phyloP scores from a whole-genome alignment of 805 yeast genomes.

The Cyberlindnera suaveolens region DNA sequence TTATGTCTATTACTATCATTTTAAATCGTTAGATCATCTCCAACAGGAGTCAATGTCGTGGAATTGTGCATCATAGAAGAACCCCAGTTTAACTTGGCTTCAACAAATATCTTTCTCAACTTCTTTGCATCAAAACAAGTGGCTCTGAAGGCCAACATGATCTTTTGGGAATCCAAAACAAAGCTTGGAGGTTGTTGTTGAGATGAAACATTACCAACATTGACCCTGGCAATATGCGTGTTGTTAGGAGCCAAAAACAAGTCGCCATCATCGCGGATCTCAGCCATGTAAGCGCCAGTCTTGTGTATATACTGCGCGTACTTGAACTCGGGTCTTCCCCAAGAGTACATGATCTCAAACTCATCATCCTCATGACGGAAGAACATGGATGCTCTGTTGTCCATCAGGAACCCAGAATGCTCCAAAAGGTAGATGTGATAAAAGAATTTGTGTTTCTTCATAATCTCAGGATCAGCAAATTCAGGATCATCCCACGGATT shows the following conservation, averaged over 20 bases:
- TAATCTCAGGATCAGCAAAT: constrained; percentile 35
- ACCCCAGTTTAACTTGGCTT: constrained; percentile 46
- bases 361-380: constrained; percentile 38
- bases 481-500: constrained; percentile 68
- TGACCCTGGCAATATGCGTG: constrained; percentile 69
- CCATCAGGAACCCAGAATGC: constrained; percentile 69
- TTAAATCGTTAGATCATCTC: constrained; percentile 8
- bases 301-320: constrained; percentile 86
- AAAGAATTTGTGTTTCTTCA: constrained; percentile 52
- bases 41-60: constrained; percentile 5
- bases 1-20: not conserved
- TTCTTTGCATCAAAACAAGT: constrained; percentile 48
- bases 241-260: constrained; percentile 84
- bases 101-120: constrained; percentile 47
- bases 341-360: constrained; percentile 73
- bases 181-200: constrained; percentile 25
- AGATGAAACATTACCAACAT: constrained; percentile 35
- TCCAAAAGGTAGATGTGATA: constrained; percentile 74
- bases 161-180: constrained; percentile 60
- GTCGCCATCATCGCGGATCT: constrained; percentile 71
- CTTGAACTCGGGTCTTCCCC: constrained; percentile 84
- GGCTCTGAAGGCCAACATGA: constrained; percentile 63
- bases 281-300: constrained; percentile 87
- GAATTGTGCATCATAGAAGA: not conserved
- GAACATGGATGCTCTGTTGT: constrained; percentile 67